These are phyloP conservation scores for Liriodendron chinense DNA, from an alignment of 164 flowering plant genomes.

Conservation along the genomic window DNA sequence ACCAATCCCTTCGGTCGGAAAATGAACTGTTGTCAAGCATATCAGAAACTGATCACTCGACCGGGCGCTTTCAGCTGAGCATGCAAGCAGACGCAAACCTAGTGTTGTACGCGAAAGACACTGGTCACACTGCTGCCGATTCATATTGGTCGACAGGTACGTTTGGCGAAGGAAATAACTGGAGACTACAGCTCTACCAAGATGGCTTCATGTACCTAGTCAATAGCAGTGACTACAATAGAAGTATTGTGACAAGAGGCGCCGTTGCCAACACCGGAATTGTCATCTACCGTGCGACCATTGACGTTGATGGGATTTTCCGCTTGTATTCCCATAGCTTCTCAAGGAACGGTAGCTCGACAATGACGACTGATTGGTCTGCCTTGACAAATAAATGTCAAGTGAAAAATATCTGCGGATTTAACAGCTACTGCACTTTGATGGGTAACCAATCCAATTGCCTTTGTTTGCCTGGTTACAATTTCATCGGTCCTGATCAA, in stretches of 20 bases:
- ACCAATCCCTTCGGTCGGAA: not conserved
- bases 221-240: not conserved
- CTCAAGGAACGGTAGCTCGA: not conserved
- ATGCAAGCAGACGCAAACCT: conserved; percentile 8
- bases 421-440: conserved; percentile 10
- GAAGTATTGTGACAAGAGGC: not conserved
- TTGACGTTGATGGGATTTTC: conserved; percentile 9
- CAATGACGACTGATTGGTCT: not conserved
- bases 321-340: conserved; percentile 4
- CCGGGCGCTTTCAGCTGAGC: not conserved
- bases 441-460: conserved; percentile 11
- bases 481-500: conserved; percentile 16
- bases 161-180: not conserved
- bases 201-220: conserved; percentile 1
- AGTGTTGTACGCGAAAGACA: not conserved
- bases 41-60: not conserved
- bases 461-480: conserved; percentile 23
- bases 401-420: conserved; percentile 19
- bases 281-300: not conserved
- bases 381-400: not conserved
- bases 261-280: not conserved
- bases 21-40: not conserved
- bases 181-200: conserved; percentile 1
- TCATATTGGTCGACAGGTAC: conserved; percentile 6
- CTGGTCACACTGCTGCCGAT: not conserved